These are phyloP conservation scores for Mycena rosella DNA, from an alignment of 768 basidiomycete species.

Conservation along the genomic window DNA sequence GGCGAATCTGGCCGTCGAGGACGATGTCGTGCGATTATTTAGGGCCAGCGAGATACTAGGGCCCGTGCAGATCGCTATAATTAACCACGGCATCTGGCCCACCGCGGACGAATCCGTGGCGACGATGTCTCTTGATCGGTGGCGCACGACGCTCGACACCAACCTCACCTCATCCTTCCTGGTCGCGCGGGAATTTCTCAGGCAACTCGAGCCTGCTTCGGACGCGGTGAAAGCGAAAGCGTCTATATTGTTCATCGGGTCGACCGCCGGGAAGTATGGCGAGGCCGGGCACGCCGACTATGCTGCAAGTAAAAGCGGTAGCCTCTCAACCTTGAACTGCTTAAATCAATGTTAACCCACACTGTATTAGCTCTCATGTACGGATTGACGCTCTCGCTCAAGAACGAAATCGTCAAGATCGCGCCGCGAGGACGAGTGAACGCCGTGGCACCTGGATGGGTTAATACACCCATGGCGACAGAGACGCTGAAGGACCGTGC, in stretches of 20 bases:
- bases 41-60: conserved; percentile 55
- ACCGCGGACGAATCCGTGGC: conserved; percentile 61
- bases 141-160: conserved; percentile 70
- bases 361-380: conserved; percentile 72
- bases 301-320: conserved; percentile 21
- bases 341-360: not conserved
- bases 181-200: conserved; percentile 72
- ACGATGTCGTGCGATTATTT: conserved; percentile 66
- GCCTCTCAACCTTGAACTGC: conserved; percentile 8
- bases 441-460: conserved; percentile 77
- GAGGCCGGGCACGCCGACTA: conserved; percentile 66
- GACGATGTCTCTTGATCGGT: conserved; percentile 71
- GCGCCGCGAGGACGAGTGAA: conserved; percentile 81
- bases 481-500: conserved; percentile 66
- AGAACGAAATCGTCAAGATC: conserved; percentile 86
- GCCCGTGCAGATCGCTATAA: conserved; percentile 67
- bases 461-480: conserved; percentile 73
- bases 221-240: conserved; percentile 62
- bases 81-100: conserved; percentile 73
- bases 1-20: conserved; percentile 72
- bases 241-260: conserved; percentile 75
- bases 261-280: conserved; percentile 80
- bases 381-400: conserved; percentile 74
- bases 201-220: conserved; percentile 54
- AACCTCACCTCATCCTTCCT: conserved; percentile 80